phyloP scores from a whole-genome alignment of 2,329 filamentous ascomycete species.

The Cladosporium halotolerans region DNA sequence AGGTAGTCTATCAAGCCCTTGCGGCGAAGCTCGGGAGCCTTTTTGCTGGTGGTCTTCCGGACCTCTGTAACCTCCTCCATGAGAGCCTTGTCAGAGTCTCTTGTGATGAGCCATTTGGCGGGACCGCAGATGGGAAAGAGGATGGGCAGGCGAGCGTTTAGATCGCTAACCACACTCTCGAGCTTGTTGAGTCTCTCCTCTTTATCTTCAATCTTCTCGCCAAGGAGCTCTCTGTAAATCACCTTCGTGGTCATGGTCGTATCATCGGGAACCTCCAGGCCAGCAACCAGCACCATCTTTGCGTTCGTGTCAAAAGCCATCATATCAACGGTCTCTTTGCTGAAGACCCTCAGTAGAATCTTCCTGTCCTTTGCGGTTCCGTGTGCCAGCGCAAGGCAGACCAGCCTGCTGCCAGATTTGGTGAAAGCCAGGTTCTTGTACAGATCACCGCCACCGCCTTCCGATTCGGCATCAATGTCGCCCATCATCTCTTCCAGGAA shows the following conservation, averaged over 20 bases:
- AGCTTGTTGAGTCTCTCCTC: constrained; percentile 41
- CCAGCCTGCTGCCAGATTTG: constrained; percentile 74
- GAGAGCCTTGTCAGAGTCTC: constrained; percentile 57
- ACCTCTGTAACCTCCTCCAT: constrained; percentile 73
- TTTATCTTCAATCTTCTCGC: constrained; percentile 50
- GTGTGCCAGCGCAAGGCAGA: constrained; percentile 74
- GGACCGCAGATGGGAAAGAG: constrained; percentile 71
- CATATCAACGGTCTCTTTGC: constrained; percentile 74
- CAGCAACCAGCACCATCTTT: constrained; percentile 74
- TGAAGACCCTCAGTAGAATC: constrained; percentile 74
- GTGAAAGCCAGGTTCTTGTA: constrained; percentile 97
- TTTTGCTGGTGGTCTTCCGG: constrained; percentile 82
- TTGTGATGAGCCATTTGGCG: constrained; percentile 57
- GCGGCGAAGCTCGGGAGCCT: constrained; percentile 70
- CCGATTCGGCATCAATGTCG: constrained; percentile 61
- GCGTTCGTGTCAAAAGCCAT: constrained; percentile 77
- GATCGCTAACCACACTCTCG: constrained; percentile 62
- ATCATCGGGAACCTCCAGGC: constrained; percentile 89
- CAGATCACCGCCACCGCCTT: constrained; percentile 63
- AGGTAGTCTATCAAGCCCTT: constrained; percentile 69
- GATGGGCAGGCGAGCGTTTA: constrained; percentile 59
- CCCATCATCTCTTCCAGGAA: constrained; percentile 88
- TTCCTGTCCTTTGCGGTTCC: constrained; percentile 90
- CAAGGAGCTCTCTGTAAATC: constrained; percentile 80
- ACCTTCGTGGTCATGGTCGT: constrained; percentile 81